A percentile compares a stretch with the other conserved stretches of the same genome.
Evolutionary conservation across 805 yeast species (phyloP).

Genomic region (Kuraishia floccosa): DNA sequence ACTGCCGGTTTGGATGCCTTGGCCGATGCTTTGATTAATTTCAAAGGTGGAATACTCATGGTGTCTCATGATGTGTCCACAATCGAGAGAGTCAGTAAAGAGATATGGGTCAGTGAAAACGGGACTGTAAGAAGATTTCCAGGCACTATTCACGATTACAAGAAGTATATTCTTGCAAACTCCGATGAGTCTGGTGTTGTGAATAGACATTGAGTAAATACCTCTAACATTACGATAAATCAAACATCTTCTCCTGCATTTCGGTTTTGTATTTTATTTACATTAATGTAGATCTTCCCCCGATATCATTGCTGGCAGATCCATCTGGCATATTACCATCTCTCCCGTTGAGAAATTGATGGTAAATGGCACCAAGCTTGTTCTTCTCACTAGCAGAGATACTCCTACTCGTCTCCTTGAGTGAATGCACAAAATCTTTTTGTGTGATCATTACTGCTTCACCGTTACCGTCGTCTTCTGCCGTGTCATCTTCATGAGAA

Average conservation of each 20-base stretch:
- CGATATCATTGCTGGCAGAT: conserved; percentile 65
- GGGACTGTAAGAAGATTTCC: conserved; percentile 68
- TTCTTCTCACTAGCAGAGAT: conserved; percentile 62
- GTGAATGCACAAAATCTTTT: conserved; percentile 48
- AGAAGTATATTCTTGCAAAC: conserved; percentile 67
- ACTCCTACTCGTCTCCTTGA: conserved; percentile 78
- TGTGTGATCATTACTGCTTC: conserved; percentile 31
- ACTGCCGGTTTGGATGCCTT: conserved; percentile 96
- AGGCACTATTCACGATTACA: conserved; percentile 83
- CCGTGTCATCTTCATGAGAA: conserved; percentile 4
- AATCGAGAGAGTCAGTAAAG: conserved; percentile 80
- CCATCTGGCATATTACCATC: conserved; percentile 90
- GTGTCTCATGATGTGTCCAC: conserved; percentile 95
- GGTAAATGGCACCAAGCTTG: conserved; percentile 55
- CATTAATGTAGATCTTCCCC: conserved; percentile 79
- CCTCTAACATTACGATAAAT: background rate
- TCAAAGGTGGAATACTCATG: conserved; percentile 95
- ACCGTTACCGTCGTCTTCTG: conserved; percentile 2
- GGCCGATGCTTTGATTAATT: conserved; percentile 75
- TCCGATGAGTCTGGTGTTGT: conserved; percentile 88
- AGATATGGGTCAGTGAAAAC: conserved; percentile 91
- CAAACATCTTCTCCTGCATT: background rate
- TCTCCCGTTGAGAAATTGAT: conserved; percentile 55
- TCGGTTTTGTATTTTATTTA: conserved; percentile 17
- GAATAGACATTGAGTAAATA: conserved; percentile 47